Conservation (phyloP, 75 land plant species). For the Cunninghamia lanceolata region DNA sequence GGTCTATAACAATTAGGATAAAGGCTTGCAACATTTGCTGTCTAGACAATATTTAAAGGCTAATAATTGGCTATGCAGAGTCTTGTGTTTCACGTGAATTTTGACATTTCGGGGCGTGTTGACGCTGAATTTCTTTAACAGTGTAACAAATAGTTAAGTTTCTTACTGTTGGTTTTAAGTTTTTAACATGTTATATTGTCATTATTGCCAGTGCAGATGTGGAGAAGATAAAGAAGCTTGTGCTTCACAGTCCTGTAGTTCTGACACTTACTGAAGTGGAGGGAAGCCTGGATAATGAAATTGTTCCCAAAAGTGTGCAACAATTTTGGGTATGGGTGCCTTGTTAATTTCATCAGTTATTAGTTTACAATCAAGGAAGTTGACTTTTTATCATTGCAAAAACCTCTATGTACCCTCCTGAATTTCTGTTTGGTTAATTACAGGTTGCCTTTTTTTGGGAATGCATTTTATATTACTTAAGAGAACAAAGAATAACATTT, state of each 20-base stretch:
- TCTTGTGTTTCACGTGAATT: background rate
- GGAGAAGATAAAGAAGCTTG: slow-evolving; percentile 88
- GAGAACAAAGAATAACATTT: background rate
- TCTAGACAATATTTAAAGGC: background rate
- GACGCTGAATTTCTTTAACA: background rate
- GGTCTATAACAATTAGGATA: background rate
- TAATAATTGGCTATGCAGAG: background rate
- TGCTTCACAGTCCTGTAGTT: slow-evolving; percentile 82
- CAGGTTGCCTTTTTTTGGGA: background rate
- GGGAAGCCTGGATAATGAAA: slow-evolving; percentile 47
- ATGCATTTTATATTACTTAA: background rate
- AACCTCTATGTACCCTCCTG: background rate
- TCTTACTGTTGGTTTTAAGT: too few species aligned
- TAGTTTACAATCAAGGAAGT: background rate
- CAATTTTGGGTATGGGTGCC: slow-evolving; percentile 68
- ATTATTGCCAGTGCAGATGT: slow-evolving; percentile 62
- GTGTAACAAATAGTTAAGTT: background rate
- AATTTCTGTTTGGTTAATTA: background rate
- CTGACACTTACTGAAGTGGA: slow-evolving; percentile 82
- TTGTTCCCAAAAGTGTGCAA: slow-evolving; percentile 85
- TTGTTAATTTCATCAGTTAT: background rate
- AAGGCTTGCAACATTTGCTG: background rate
- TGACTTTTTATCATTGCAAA: background rate
- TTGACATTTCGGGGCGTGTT: background rate
- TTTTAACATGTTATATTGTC: slow-evolving; percentile 1